Evolutionary conservation across 1,284 basidiomycete genomes (phyloP).

Genomic region (Cystobasidium sp.): DNA sequence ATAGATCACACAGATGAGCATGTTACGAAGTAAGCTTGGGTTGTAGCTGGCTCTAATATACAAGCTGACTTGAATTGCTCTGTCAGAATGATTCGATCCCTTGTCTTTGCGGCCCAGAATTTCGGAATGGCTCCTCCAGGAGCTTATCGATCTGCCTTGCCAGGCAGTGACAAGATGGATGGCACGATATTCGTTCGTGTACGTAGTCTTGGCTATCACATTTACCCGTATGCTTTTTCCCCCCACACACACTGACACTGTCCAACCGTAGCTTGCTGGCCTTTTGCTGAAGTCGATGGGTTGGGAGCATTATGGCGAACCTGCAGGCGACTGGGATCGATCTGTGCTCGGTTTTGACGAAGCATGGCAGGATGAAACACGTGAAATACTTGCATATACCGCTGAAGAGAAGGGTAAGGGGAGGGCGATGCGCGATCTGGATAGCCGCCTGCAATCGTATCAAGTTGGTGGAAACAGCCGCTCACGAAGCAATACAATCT

Average conservation of each 20-base stretch:
- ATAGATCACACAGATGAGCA: conserved; percentile 52
- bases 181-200: conserved; percentile 50
- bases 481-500: conserved; percentile 15
- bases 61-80: background rate
- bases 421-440: background rate
- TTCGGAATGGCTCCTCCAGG: conserved; percentile 49
- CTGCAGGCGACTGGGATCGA: conserved; percentile 48
- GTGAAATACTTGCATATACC: conserved; percentile 15
- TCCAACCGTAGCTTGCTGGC: conserved; percentile 16
- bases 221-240: background rate
- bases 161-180: conserved; percentile 50
- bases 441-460: conserved; percentile 11
- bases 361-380: conserved; percentile 46
- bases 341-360: conserved; percentile 49
- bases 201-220: conserved; percentile 26
- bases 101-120: conserved; percentile 50
- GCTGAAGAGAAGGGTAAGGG: conserved; percentile 10
- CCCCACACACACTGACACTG: background rate
- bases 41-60: background rate
- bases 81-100: conserved; percentile 46
- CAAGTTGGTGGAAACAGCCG: conserved; percentile 11
- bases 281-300: conserved; percentile 35
- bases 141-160: conserved; percentile 45
- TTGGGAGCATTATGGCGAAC: conserved; percentile 49
- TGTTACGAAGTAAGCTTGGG: conserved; percentile 46